phyloP scores from a whole-genome alignment of 306 rosid species.

The Inga oerstediana region DNA sequence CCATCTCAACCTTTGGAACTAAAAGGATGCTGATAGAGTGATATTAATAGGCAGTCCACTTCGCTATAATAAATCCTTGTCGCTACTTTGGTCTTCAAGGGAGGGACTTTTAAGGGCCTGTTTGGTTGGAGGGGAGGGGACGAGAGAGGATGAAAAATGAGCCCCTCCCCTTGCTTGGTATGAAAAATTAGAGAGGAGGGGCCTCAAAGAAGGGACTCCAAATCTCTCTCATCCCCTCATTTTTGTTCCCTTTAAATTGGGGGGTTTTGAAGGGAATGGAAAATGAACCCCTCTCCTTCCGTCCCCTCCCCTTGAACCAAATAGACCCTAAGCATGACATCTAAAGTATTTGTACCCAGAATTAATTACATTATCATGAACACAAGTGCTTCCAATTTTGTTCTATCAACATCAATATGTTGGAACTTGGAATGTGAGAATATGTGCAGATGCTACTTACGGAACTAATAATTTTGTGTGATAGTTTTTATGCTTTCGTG shows the following conservation, averaged over 20 bases:
- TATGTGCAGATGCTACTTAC: background rate
- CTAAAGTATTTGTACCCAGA: background rate
- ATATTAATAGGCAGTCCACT: no score
- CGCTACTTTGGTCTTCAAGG: background rate
- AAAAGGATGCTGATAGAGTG: background rate
- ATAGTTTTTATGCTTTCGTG: background rate
- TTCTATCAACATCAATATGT: background rate
- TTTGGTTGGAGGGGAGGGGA: no score
- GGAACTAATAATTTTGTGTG: background rate
- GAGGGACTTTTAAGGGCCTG: background rate
- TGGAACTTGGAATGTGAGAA: background rate
- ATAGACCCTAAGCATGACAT: background rate
- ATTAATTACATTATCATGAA: background rate
- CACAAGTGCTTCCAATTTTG: background rate
- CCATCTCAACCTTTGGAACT: background rate
- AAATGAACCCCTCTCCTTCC: no score
- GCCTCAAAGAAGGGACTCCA: no score
- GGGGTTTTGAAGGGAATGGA: no score
- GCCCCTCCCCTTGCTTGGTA: no score
- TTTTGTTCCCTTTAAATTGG: no score
- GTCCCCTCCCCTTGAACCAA: no score
- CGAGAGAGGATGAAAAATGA: no score
- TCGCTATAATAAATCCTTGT: no score
- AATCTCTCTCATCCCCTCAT: no score
- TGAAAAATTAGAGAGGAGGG: no score